These are phyloP conservation scores for Dendrocalamus latiflorus DNA, from an alignment of 202 grass and related monocot species.

Conservation along the genomic window DNA sequence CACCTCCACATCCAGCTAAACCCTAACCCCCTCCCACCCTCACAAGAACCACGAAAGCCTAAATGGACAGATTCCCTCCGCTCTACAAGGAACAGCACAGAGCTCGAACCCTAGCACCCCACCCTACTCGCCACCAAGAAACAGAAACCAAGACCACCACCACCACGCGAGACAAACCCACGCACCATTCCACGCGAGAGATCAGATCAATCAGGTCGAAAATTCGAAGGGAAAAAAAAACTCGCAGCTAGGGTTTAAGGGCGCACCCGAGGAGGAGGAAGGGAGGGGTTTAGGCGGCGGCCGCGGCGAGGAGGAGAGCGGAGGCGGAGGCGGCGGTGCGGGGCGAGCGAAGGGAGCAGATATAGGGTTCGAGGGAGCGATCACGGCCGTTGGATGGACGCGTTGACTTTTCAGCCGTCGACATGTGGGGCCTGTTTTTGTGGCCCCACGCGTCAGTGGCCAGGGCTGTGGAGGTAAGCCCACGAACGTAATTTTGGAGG, in stretches of 20 bases:
- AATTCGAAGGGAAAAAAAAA: not conserved
- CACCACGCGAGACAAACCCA: too few species aligned
- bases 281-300: conserved; percentile 21
- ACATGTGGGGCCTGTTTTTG: too few species aligned
- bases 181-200: not conserved
- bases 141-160: not conserved
- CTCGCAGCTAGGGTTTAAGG: conserved; percentile 21
- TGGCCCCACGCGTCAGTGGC: not conserved
- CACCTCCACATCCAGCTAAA: not conserved
- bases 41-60: not conserved
- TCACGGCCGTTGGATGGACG: too few species aligned
- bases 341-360: not conserved
- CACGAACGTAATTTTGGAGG: not conserved
- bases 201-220: not conserved
- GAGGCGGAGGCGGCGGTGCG: too few species aligned
- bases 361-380: not conserved
- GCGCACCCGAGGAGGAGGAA: not conserved
- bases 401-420: too few species aligned
- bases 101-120: not conserved
- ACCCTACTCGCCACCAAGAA: not conserved
- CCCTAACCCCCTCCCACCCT: not conserved
- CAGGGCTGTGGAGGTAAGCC: not conserved
- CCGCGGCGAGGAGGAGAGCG: not conserved
- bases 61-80: not conserved
- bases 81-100: not conserved